Base-by-base conservation (phyloP, 768 basidiomycete species). In the Cystobasidium tubakii region DNA sequence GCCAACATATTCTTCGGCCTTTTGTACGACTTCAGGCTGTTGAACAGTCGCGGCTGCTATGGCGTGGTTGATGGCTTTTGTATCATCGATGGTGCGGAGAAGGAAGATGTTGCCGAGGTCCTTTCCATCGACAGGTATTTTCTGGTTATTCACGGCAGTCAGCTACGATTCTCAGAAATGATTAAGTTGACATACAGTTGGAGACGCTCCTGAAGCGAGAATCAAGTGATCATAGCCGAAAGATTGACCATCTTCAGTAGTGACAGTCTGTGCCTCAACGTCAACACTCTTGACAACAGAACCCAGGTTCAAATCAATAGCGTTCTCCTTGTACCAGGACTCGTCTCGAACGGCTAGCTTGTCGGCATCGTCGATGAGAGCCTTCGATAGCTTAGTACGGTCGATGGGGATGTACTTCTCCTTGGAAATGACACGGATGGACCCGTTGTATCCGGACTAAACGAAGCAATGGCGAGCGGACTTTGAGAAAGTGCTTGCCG, bases 381-480 rank as follows among this genome's bases (percentile, higher is more conserved):
- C 87, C 81, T 96, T 95, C 82, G 90, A 91, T 69, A 95, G 84
- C 82, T 90, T 94, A 53, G 93, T 93, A 74, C 92, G 85, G 82
- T 96, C 93, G 75, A 94, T 89, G 1, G 93, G 92, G 12, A 88
- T 84, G 80, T 92, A 83, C 0, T 83, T 81, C 82, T 96, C 93
- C 78, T 88, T 87, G n/a, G 88, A 86, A 29, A 94, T 81, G 66
- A 95, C 82, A 1, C 87, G 90, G 79, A 96, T 90, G 2, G 87
- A 84, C n/a, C 86, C 88, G 39, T 84, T 83, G 82, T 87, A 96
- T 3, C 88, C 90, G 78, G 90, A 85, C 89, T 93, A 29, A 60
- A 12, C 6, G 53, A 10, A 29, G 77, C 76, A 44, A n/a, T 74
- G 57, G 1, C 34, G 65, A 34, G 76, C 76, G 23, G 4, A 53